Evolutionary conservation across 345 rosid species (phyloP).

Genomic region (Gossypium australe): DNA sequence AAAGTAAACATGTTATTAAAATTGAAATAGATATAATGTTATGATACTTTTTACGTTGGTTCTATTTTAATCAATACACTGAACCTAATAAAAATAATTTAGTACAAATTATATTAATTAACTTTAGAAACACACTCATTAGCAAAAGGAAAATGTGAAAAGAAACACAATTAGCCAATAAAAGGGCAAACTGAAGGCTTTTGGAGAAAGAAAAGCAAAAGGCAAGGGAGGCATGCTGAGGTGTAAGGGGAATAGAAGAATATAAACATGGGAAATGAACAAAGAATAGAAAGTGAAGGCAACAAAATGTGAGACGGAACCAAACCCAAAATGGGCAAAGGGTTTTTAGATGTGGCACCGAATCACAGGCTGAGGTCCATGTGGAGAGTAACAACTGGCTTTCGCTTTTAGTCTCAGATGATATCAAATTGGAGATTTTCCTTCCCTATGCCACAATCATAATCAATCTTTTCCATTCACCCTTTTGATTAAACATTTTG

Average conservation of each 20-base stretch:
- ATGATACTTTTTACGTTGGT: no score
- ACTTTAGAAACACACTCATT: no score
- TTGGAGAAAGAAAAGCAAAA: not conserved
- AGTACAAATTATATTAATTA: no score
- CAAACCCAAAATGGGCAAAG: not conserved
- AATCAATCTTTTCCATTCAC: no score
- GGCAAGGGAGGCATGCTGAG: not conserved
- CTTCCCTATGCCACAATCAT: not conserved
- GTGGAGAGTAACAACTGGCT: not conserved
- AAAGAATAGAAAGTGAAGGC: not conserved
- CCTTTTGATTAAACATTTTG: no score
- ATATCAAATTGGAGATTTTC: not conserved
- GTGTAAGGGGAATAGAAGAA: not conserved
- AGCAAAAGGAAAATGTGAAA: no score
- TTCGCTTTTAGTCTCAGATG: conserved; percentile 5
- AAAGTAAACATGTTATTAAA: no score
- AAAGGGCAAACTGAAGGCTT: not conserved
- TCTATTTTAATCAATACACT: no score
- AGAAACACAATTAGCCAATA: no score
- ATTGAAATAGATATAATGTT: no score
- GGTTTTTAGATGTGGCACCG: not conserved
- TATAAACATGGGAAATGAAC: not conserved
- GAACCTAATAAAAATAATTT: no score
- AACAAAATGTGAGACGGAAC: conserved; percentile 8
- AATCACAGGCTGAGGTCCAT: not conserved